Percentiles rank a stretch among this genome's conserved stretches.
phyloP scores from a whole-genome alignment of 1,139 yeast genomes.

The Nadsonia starkeyi-henricii region DNA sequence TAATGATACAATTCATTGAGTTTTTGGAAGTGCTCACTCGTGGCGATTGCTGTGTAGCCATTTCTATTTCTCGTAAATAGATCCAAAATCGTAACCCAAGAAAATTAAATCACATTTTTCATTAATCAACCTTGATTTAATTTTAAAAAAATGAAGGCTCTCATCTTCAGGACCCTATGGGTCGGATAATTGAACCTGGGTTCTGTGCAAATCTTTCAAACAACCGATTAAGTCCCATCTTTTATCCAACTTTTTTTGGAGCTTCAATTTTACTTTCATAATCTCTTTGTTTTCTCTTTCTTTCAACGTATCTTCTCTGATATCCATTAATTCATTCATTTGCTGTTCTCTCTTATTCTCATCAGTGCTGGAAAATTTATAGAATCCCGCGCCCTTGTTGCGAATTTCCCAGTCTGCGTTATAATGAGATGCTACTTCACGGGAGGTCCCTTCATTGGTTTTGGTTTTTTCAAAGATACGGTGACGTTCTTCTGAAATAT shows the following conservation, averaged over 20 bases:
- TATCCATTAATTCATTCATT: slow-evolving; percentile 14
- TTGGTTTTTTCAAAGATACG: slow-evolving; percentile 10
- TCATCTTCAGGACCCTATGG: no score
- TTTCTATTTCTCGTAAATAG: no score
- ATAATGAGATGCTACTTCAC: slow-evolving; percentile 15
- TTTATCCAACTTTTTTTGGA: neutral
- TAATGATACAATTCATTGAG: no score
- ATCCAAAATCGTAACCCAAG: no score
- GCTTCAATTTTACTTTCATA: neutral
- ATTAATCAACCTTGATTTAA: no score
- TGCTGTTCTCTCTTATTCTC: slow-evolving; percentile 13
- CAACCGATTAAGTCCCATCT: neutral
- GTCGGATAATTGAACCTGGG: neutral
- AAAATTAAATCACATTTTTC: no score
- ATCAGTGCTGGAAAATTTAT: slow-evolving; percentile 16
- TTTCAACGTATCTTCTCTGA: slow-evolving; percentile 7
- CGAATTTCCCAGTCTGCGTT: slow-evolving; percentile 20
- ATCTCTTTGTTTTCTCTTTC: neutral
- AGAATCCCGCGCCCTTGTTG: slow-evolving; percentile 22
- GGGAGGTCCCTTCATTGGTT: slow-evolving; percentile 2
- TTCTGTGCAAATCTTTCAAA: neutral
- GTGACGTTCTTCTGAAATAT: slow-evolving; percentile 9
- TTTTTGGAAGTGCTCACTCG: no score
- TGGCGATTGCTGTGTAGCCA: no score
- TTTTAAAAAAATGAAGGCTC: no score